A percentile compares a stretch with the other conserved stretches of the same genome.
These are phyloP conservation scores for Pythium coloratum DNA, from an alignment of 352 stramenopile species.

Conservation along the genomic window DNA sequence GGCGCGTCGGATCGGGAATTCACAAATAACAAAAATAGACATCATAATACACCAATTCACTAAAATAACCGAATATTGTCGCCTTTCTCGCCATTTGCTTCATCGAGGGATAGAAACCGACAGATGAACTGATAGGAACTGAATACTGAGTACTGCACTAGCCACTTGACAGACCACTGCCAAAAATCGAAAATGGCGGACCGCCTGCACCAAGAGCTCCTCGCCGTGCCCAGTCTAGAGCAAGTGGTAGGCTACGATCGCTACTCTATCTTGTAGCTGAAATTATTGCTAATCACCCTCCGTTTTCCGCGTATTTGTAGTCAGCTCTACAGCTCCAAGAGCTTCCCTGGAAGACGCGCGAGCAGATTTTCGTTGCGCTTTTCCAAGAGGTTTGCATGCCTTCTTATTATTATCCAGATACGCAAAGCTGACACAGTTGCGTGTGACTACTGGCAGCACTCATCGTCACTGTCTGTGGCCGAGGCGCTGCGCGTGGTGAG, in stretches of 20 bases:
- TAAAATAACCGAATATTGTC: no score
- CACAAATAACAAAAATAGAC: no score
- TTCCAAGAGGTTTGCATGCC: slow-evolving; percentile 42
- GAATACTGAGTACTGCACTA: background rate
- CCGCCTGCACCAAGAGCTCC: slow-evolving; percentile 20
- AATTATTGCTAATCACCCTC: background rate
- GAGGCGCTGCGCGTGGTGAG: slow-evolving; percentile 34
- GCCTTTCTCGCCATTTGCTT: no score
- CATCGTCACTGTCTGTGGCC: slow-evolving; percentile 37
- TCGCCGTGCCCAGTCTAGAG: slow-evolving; percentile 22
- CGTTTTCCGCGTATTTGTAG: slow-evolving; percentile 12
- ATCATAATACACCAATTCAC: no score
- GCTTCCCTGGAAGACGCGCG: slow-evolving; percentile 49
- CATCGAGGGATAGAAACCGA: background rate
- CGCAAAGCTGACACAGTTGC: background rate
- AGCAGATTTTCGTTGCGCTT: slow-evolving; percentile 45
- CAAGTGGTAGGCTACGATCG: slow-evolving; percentile 11
- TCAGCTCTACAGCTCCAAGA: slow-evolving; percentile 45
- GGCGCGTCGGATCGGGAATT: no score
- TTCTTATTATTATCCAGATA: background rate
- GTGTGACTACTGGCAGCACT: slow-evolving; percentile 33
- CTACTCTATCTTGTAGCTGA: background rate
- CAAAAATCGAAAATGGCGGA: slow-evolving; percentile 19
- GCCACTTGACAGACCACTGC: background rate
- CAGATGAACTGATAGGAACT: slow-evolving; percentile 1